phyloP scores from a whole-genome alignment of 495 filamentous ascomycete genomes.

The Delitschia confertaspora region DNA sequence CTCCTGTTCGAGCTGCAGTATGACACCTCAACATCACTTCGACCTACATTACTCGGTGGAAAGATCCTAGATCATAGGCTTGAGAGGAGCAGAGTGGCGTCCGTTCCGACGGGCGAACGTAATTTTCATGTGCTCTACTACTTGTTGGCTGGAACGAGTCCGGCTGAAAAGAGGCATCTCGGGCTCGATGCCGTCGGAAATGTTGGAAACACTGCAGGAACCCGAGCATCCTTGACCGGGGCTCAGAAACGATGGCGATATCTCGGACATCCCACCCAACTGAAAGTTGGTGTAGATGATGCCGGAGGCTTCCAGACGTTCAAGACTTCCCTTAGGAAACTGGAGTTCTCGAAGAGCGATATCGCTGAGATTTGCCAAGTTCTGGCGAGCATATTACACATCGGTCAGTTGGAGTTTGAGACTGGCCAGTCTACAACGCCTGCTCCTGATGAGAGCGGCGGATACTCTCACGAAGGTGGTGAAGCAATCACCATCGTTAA shows the following conservation, averaged over 20 bases:
- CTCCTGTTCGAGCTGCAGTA: conserved; percentile 95
- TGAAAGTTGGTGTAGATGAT: conserved; percentile 96
- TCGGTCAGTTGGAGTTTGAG: conserved; percentile 88
- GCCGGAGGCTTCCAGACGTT: conserved; percentile 92
- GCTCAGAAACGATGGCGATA: conserved; percentile 83
- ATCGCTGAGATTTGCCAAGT: conserved; percentile 96
- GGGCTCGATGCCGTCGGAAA: conserved; percentile 57
- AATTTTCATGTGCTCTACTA: conserved; percentile 97
- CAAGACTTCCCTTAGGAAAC: conserved; percentile 86
- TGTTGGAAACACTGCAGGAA: conserved; percentile 37
- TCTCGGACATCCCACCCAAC: conserved; percentile 87
- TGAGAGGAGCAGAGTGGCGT: conserved; percentile 80
- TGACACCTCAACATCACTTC: conserved; percentile 71
- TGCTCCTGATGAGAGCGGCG: conserved; percentile 82
- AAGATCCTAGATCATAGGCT: conserved; percentile 90
- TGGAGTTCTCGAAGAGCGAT: conserved; percentile 85
- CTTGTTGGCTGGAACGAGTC: conserved; percentile 81
- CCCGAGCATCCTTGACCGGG: conserved; percentile 43
- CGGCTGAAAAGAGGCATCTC: conserved; percentile 79
- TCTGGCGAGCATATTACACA: conserved; percentile 81
- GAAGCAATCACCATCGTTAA: conserved; percentile 76
- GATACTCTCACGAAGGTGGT: conserved; percentile 89
- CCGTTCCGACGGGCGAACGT: conserved; percentile 87
- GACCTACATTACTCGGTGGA: conserved; percentile 78
- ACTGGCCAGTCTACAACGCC: conserved; percentile 68